Conservation (phyloP, 345 rosid genomes). For the Gossypium rotundifolium region DNA sequence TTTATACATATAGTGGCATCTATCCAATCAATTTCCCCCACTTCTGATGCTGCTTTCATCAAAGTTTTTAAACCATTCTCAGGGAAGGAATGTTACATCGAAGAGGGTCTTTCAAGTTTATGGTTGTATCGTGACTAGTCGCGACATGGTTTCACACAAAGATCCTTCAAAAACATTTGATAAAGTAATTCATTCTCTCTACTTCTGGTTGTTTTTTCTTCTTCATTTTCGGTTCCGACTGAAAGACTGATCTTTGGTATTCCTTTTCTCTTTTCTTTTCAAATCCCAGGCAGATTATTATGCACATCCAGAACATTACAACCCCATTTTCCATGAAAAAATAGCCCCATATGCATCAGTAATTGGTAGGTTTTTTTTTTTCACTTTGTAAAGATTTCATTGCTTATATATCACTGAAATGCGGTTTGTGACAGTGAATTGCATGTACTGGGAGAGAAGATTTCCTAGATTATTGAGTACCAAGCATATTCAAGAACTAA, state of each 20-base stretch:
- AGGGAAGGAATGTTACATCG: conserved; percentile 42
- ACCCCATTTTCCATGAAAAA: conserved; percentile 64
- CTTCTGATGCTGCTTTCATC: background rate
- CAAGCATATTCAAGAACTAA: conserved; percentile 60
- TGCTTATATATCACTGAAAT: background rate
- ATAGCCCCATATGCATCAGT: conserved; percentile 75
- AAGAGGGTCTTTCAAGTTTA: conserved; percentile 73
- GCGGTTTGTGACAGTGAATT: conserved; percentile 53
- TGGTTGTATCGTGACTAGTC: conserved; percentile 74
- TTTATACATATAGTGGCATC: background rate
- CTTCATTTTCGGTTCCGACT: background rate
- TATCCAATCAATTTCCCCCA: background rate
- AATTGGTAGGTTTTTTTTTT: conserved; percentile 45
- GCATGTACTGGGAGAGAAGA: conserved; percentile 96
- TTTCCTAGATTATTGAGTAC: conserved; percentile 71
- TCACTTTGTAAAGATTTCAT: no score
- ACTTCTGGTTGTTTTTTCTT: background rate
- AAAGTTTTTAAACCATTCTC: conserved; percentile 10
- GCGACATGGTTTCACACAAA: conserved; percentile 73
- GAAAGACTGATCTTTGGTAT: background rate
- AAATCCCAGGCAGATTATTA: conserved; percentile 75
- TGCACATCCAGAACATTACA: conserved; percentile 88
- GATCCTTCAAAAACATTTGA: conserved; percentile 66
- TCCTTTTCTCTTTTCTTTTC: conserved; percentile 1
- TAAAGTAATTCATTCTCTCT: conserved; percentile 41